Evolutionary conservation across 169 alveolate species (phyloP).

Genomic region (Plasmodium knowlesi): DNA sequence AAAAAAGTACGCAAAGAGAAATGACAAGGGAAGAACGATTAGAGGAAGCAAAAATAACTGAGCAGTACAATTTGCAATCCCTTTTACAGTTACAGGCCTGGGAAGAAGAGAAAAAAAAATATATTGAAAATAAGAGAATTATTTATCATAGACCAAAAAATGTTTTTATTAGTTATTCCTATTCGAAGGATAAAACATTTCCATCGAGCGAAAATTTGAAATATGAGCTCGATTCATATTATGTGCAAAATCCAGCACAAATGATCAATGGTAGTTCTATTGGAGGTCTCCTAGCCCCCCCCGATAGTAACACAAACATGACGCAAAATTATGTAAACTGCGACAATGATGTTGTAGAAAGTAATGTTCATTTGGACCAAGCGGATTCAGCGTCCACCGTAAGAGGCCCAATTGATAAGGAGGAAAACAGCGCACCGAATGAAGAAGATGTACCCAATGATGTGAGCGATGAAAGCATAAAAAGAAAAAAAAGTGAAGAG

Average conservation of each 20-base stretch:
- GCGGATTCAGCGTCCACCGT: not conserved
- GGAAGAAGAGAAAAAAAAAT: constrained; percentile 78
- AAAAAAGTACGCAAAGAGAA: constrained; percentile 61
- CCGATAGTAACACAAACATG: not conserved
- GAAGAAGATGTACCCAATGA: not conserved
- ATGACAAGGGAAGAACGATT: constrained; percentile 87
- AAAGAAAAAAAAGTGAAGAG: constrained; percentile 20
- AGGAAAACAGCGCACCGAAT: not conserved
- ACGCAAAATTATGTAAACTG: not conserved
- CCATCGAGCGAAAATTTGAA: constrained; percentile 54
- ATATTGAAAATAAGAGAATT: constrained; percentile 31
- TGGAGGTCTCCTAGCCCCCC: not conserved
- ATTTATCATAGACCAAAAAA: constrained; percentile 49
- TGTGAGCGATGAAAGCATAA: not conserved
- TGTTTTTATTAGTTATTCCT: constrained; percentile 69
- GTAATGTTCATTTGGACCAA: not conserved
- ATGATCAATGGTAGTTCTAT: not conserved
- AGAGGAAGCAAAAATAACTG: constrained; percentile 85
- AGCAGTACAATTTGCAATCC: constrained; percentile 82
- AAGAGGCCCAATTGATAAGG: not conserved
- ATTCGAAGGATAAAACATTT: constrained; percentile 39
- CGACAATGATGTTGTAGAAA: not conserved
- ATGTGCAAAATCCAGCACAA: not conserved
- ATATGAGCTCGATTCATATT: constrained; percentile 32
- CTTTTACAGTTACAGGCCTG: constrained; percentile 84